phyloP scores from a whole-genome alignment of 805 yeast genomes.

The Candida adriatica region DNA sequence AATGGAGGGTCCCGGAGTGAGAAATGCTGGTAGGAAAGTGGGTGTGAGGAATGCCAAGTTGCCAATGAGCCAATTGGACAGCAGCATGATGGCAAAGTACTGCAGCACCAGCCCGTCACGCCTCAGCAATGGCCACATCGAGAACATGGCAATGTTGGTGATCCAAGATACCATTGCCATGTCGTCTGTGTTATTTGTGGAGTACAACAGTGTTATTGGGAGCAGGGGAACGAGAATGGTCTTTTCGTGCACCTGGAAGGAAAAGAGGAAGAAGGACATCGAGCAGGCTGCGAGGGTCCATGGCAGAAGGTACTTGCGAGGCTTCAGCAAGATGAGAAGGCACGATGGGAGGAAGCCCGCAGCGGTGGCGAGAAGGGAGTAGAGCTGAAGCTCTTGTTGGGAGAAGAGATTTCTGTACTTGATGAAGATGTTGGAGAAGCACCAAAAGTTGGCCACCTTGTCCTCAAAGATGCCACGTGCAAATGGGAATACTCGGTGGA shows the following conservation, averaged over 20 bases:
- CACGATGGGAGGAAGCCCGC: conserved; percentile 51
- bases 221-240: conserved; percentile 80
- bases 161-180: conserved; percentile 83
- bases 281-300: conserved; percentile 82
- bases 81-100: conserved; percentile 49
- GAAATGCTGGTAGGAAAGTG: conserved; percentile 30
- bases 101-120: conserved; percentile 73
- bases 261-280: conserved; percentile 81
- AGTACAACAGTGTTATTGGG: conserved; percentile 66
- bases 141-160: conserved; percentile 74
- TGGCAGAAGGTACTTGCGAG: conserved; percentile 43
- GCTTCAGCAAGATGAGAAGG: conserved; percentile 40
- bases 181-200: conserved; percentile 47
- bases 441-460: conserved; percentile 97
- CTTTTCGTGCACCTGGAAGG: conserved; percentile 96
- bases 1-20: conserved; percentile 40
- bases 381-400: conserved; percentile 48
- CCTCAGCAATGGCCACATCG: conserved; percentile 80
- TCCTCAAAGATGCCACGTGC: conserved; percentile 93
- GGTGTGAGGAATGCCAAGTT: conserved; percentile 50
- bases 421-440: conserved; percentile 75
- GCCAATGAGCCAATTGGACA: conserved; percentile 79
- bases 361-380: conserved; percentile 50
- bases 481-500: conserved; percentile 86
- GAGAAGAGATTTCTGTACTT: conserved; percentile 58